Percentiles rank a stretch among this genome's conserved stretches.
phyloP scores from a whole-genome alignment of 345 rosid species.

The Syzygium grande region DNA sequence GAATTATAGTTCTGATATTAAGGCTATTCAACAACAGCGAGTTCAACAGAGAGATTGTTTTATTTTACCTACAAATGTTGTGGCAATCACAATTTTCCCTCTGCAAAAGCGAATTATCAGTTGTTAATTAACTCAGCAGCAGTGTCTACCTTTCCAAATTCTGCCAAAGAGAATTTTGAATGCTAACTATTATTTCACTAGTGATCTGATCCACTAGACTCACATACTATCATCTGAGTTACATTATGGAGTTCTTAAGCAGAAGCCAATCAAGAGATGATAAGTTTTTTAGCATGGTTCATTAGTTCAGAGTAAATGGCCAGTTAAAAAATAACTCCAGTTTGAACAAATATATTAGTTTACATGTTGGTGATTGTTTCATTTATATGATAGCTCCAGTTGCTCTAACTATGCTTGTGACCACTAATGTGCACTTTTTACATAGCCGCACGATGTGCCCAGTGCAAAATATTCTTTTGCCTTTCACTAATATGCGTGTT shows the following conservation, averaged over 20 bases:
- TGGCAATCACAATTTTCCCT: background rate
- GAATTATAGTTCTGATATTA: background rate
- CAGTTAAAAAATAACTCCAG: background rate
- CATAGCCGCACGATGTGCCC: fast-evolving
- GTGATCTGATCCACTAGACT: background rate
- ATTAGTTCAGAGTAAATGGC: background rate
- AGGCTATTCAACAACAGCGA: background rate
- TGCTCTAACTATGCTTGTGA: background rate
- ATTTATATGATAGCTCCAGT: background rate
- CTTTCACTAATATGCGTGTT: background rate
- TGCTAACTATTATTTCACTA: background rate
- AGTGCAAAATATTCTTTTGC: background rate
- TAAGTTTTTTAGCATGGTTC: background rate
- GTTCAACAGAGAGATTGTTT: background rate
- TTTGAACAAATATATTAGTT: background rate
- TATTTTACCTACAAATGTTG: background rate
- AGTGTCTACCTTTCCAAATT: background rate
- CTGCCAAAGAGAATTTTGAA: background rate
- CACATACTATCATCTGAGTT: background rate
- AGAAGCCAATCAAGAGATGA: background rate
- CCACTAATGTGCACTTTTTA: background rate
- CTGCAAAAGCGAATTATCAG: background rate
- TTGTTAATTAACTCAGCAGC: background rate
- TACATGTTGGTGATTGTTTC: background rate
- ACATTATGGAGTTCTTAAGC: background rate